Evolutionary conservation across 345 rosid species (phyloP), one percentile per base, ranked within the genome.

Genomic region (Eucalyptus marginata): DNA sequence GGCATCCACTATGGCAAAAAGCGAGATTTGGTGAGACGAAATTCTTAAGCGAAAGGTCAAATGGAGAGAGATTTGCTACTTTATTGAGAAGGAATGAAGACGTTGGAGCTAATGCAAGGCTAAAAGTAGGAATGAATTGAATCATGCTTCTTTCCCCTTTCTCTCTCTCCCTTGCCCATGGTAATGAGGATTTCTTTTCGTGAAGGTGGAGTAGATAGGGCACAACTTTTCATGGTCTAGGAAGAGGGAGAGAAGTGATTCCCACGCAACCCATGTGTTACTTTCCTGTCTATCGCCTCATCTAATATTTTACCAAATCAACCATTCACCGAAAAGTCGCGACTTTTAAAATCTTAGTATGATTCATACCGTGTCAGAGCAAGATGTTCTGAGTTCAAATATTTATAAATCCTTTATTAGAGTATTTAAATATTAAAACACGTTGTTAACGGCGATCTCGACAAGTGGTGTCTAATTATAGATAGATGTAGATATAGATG

Each of bases 341-440:
- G 11, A 18, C 2, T 18, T 36, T 33, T 3, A 18, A 18, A 10
- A 36, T 9, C 2, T 7, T 1, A 3, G 10, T 2, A 3, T 62
- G 36, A 2, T n/a, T 1, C 5, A 14, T 13, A 14, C 4, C 2
- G 4, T 13, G 12, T 4, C 4, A 3, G 3, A 4, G 2, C 1
- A 0, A 1, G 18, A 33, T 24, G 18, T 71, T 5, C 6, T 43
- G 12, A 36, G 0, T 18, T 36, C 2, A 1, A 68, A 36, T 71
- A 71, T 71, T 36, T 18, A 2, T 16, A 10, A 2, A 18, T 4
- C 3, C 2, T 18, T 10, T 18, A 5, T 36, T 10, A 2, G 18
- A 5, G 1, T 71, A 18, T 71, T 18, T 5, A 18, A 20, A 18
- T 6, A 18, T 71, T 71, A 6, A 71, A 10, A 4, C 12, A 3